Base-by-base conservation (phyloP, 1,284 basidiomycete genomes). In the Papiliotrema flavescens region DNA sequence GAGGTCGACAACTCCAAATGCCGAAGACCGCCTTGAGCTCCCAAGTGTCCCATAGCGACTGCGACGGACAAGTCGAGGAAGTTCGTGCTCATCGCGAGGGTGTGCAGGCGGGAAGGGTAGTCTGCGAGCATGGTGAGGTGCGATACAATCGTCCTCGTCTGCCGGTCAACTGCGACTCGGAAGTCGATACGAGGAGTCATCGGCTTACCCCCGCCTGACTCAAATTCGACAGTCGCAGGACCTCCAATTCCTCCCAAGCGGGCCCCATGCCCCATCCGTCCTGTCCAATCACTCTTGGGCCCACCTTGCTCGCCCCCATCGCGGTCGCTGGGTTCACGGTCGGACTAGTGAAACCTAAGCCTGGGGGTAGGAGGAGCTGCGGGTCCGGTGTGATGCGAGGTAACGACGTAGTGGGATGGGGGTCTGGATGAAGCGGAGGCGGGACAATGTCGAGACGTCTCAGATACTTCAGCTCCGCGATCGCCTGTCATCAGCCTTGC, bases 201-300 rank as follows among this genome's bases (percentile, higher is more conserved):
- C 53, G 48, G 55, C 67, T 57, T 43, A 64, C 67, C 0, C 64
- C 67, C 15, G 52, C 49, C 8, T 54, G 47, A 22, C 54, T 55
- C 37, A 64, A 46, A n/a, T 50, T 53, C 0, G 50, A 47, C 2
- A 64, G 19, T n/a, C 45, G 35, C 15, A 70, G 51, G n/a, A 42
- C 56, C 22, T 65, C 57, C 3, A 70, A 55, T 24, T 56, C 44
- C 22, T 64, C 62, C 67, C 67, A 70, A 2, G 57, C 65, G 15
- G 32, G 24, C 5, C 67, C 67, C n/a, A 69, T 48, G 28, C 39
- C 41, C 55, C 49, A 51, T 9, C 48, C 53, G 15, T 52, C 56
- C 19, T 52, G 28, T 4, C 50, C 50, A 9, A 52, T 15, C 8
- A 43, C 26, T 22, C n/a, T 34, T 36, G 19, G 32, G 42, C 14